These are phyloP conservation scores for Ganoderma boninense DNA, from an alignment of 1,284 basidiomycete species.

Conservation along the genomic window DNA sequence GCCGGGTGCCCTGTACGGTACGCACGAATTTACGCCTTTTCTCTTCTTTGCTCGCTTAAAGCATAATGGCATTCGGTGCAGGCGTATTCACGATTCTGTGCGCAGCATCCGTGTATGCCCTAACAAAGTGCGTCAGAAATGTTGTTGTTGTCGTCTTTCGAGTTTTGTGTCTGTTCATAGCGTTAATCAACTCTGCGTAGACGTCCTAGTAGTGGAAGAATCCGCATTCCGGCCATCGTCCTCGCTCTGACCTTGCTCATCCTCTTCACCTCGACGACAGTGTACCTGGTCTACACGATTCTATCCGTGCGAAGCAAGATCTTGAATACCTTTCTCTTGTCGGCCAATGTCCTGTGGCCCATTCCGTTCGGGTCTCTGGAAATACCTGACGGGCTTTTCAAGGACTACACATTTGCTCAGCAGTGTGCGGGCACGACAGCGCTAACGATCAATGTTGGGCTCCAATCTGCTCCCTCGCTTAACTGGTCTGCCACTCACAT, in stretches of 20 bases:
- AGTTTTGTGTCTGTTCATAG: neutral
- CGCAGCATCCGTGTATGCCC: neutral
- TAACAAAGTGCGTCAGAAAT: neutral
- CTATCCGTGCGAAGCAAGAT: neutral
- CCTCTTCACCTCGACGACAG: constrained; percentile 2
- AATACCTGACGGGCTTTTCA: neutral
- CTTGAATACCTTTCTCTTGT: neutral
- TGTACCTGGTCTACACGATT: neutral
- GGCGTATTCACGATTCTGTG: neutral
- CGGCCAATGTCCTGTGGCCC: neutral
- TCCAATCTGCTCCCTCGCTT: no score
- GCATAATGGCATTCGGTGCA: neutral
- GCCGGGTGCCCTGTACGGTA: constrained; percentile 1
- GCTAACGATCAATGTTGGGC: neutral
- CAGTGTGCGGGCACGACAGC: neutral
- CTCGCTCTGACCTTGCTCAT: neutral
- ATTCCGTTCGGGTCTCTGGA: neutral
- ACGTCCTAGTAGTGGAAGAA: neutral
- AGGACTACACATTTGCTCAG: neutral
- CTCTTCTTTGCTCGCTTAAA: neutral
- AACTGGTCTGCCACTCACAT: neutral
- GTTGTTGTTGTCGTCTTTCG: no score
- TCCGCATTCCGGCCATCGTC: neutral
- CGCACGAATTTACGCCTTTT: neutral
- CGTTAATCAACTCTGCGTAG: neutral